These are phyloP conservation scores for Ophiostoma australiae DNA, from an alignment of 2,329 filamentous ascomycete genomes.

Conservation along the genomic window DNA sequence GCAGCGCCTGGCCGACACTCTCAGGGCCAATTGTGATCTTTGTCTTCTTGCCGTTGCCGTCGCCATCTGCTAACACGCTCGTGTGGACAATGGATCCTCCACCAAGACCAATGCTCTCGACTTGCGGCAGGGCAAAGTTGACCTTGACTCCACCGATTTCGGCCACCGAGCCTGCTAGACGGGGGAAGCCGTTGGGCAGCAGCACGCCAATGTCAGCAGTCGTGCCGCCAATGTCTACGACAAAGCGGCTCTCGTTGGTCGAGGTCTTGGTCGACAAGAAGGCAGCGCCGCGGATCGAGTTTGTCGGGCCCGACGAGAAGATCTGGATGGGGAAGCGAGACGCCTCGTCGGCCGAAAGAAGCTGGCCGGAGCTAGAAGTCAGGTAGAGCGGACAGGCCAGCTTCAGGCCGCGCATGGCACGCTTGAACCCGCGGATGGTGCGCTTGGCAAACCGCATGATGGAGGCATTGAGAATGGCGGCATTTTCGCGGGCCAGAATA, in stretches of 20 bases:
- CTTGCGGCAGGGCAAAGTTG: slow-evolving; percentile 55
- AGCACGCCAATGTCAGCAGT: slow-evolving; percentile 60
- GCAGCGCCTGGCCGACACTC: slow-evolving; percentile 40
- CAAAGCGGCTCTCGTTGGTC: slow-evolving; percentile 41
- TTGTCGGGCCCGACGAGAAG: slow-evolving; percentile 37
- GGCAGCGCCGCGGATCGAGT: slow-evolving; percentile 46
- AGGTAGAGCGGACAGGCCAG: slow-evolving; percentile 42
- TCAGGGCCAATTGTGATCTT: slow-evolving; percentile 30
- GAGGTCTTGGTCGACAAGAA: slow-evolving; percentile 36
- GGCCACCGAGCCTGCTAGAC: slow-evolving; percentile 58
- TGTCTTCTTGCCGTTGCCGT: slow-evolving; percentile 21
- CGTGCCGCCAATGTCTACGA: slow-evolving; percentile 63
- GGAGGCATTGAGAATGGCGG: slow-evolving; percentile 49
- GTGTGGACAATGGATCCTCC: slow-evolving; percentile 43
- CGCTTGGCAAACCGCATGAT: slow-evolving; percentile 44
- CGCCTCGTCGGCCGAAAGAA: slow-evolving; percentile 41
- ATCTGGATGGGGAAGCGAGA: slow-evolving; percentile 44
- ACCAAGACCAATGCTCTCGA: slow-evolving; percentile 56
- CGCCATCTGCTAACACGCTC: neutral
- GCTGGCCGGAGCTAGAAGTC: slow-evolving; percentile 48
- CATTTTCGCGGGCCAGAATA: slow-evolving; percentile 49
- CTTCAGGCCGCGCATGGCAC: slow-evolving; percentile 40
- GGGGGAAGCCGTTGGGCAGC: slow-evolving; percentile 57
- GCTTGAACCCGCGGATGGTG: slow-evolving; percentile 43
- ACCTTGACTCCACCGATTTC: slow-evolving; percentile 58